phyloP scores from a whole-genome alignment of 441 rosid genomes.

The Eutrema salsugineum region DNA sequence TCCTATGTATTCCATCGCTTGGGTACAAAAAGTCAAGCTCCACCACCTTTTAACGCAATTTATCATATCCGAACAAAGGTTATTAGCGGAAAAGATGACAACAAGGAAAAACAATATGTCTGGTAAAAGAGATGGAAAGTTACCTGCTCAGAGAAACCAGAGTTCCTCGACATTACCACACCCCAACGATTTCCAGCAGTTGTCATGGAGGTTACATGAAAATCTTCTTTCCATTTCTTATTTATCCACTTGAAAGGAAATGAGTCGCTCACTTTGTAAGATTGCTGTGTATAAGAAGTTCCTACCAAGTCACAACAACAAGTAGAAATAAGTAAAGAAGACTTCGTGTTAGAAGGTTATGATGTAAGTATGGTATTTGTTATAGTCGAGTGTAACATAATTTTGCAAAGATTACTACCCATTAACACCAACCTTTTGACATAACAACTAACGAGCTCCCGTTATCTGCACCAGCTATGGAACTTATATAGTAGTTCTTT shows the following conservation, averaged over 20 bases:
- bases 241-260: slow-evolving; percentile 86
- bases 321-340: not conserved
- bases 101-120: not conserved
- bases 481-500: slow-evolving; percentile 83
- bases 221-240: slow-evolving; percentile 83
- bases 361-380: not conserved
- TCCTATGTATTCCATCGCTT: slow-evolving; percentile 78
- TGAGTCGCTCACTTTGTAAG: slow-evolving; percentile 75
- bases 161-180: slow-evolving; percentile 74
- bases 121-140: not conserved
- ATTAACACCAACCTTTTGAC: slow-evolving; percentile 70
- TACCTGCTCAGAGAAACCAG: slow-evolving; percentile 67
- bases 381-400: not conserved
- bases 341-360: not conserved
- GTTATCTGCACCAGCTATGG: slow-evolving; percentile 75
- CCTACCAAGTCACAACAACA: slow-evolving; percentile 33
- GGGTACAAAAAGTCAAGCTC: slow-evolving; percentile 87
- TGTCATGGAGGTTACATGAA: slow-evolving; percentile 73
- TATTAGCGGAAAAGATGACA: not conserved
- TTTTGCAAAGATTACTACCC: not conserved
- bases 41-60: slow-evolving; percentile 47
- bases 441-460: slow-evolving; percentile 88
- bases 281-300: slow-evolving; percentile 64
- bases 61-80: not conserved
- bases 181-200: slow-evolving; percentile 76